phyloP scores from a whole-genome alignment of 306 rosid genomes.

The Ziziphus jujuba region DNA sequence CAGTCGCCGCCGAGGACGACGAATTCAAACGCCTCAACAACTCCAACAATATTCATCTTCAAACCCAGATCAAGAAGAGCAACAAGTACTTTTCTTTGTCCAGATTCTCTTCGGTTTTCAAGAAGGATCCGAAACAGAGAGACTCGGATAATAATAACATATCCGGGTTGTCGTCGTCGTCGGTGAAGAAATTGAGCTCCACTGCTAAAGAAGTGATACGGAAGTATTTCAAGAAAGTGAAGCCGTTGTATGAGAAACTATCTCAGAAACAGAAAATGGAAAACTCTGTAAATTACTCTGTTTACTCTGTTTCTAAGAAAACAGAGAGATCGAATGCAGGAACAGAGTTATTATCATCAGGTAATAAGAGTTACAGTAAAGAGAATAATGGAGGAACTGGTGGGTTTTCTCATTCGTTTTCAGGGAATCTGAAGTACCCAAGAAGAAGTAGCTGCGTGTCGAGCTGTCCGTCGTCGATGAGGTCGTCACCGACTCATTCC shows the following conservation, averaged over 20 bases:
- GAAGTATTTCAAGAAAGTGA: constrained; percentile 78
- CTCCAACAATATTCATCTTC: background rate
- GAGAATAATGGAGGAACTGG: constrained; percentile 18
- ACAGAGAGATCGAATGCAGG: constrained; percentile 35
- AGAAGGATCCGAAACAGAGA: constrained; percentile 34
- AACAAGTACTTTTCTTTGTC: constrained; percentile 72
- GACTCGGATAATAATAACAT: constrained; percentile 19
- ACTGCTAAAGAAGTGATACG: constrained; percentile 75
- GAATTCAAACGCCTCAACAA: constrained; percentile 51
- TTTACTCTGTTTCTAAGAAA: constrained; percentile 18
- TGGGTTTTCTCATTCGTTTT: constrained; percentile 70
- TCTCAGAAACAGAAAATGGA: constrained; percentile 53
- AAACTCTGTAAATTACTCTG: background rate
- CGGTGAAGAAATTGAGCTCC: constrained; percentile 56
- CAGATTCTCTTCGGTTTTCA: constrained; percentile 81
- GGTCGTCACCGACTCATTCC: constrained; percentile 86
- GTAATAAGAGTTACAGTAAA: constrained; percentile 21
- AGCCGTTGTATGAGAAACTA: constrained; percentile 73
- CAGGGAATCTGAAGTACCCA: constrained; percentile 79
- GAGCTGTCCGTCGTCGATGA: constrained; percentile 88
- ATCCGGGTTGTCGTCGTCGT: constrained; percentile 42
- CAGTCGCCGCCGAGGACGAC: constrained; percentile 61
- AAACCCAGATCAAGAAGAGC: constrained; percentile 40
- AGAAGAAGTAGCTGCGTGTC: constrained; percentile 58
- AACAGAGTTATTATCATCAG: background rate